These are phyloP conservation scores for Gilbertella persicaria DNA, from an alignment of 371 early-diverging fungal species.

Conservation along the genomic window DNA sequence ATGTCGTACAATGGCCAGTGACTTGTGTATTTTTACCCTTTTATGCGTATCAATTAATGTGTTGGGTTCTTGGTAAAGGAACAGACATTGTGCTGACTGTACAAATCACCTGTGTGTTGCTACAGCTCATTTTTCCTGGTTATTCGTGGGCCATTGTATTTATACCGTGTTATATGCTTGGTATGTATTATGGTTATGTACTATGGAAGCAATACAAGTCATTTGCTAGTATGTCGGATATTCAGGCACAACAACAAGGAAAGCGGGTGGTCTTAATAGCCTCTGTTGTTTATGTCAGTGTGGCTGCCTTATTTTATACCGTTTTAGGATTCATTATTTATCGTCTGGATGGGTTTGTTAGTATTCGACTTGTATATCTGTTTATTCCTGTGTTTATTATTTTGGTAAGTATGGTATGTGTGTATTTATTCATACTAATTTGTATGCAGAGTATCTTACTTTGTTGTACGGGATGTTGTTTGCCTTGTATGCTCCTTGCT, in stretches of 20 bases:
- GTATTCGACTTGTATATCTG: slow-evolving; percentile 61
- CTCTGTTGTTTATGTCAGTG: slow-evolving; percentile 49
- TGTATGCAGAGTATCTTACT: slow-evolving; percentile 44
- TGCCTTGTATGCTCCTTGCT: slow-evolving; percentile 59
- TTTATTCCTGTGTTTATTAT: slow-evolving; percentile 83
- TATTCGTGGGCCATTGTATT: slow-evolving; percentile 74
- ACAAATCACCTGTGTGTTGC: slow-evolving; percentile 44
- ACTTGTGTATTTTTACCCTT: slow-evolving; percentile 54
- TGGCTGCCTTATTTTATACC: slow-evolving; percentile 64
- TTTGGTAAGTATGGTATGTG: slow-evolving; percentile 30
- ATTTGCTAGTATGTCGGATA: slow-evolving; percentile 45
- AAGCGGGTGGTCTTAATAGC: slow-evolving; percentile 54
- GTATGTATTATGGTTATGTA: slow-evolving; percentile 53
- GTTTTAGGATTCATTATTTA: slow-evolving; percentile 72
- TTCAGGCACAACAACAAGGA: slow-evolving; percentile 53
- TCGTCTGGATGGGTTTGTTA: slow-evolving; percentile 56
- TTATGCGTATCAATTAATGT: slow-evolving; percentile 60
- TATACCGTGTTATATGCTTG: slow-evolving; percentile 73
- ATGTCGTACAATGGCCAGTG: slow-evolving; percentile 44
- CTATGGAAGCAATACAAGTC: slow-evolving; percentile 47
- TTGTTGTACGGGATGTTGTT: slow-evolving; percentile 75
- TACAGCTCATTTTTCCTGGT: slow-evolving; percentile 33
- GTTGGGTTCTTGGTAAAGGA: too few relatives aligned
- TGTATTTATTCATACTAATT: neutral
- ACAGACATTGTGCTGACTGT: too few relatives aligned